A percentile compares a stretch with the other conserved stretches of the same genome.
These are phyloP conservation scores for Neonectria ditissima DNA, from an alignment of 2,329 filamentous ascomycete species.

Conservation along the genomic window DNA sequence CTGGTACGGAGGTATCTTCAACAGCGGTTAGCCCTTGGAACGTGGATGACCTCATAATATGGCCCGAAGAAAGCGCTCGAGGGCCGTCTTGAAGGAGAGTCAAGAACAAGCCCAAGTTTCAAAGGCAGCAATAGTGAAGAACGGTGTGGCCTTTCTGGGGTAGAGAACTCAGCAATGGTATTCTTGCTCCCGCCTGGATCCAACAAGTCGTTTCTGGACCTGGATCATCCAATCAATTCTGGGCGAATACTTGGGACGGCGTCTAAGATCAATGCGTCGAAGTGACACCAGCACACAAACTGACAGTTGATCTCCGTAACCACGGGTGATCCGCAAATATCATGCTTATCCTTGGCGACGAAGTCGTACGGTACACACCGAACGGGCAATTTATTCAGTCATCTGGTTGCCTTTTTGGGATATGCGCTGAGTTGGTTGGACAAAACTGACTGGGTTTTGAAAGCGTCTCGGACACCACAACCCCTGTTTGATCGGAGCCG, in stretches of 20 bases:
- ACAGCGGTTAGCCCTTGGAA: constrained; percentile 34
- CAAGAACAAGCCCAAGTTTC: not conserved
- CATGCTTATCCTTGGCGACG: not conserved
- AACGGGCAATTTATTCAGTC: not conserved
- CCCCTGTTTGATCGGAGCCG: constrained; percentile 36
- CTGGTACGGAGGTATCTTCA: constrained; percentile 24
- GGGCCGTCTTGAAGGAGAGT: not conserved
- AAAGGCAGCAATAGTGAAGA: not conserved
- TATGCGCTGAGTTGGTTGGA: not conserved
- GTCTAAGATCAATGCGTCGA: not conserved
- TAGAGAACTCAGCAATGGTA: not conserved
- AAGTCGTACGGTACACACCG: not conserved
- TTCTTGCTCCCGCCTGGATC: not conserved
- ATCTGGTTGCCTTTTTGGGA: constrained; percentile 1
- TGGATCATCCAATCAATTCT: not conserved
- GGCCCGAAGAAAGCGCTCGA: constrained; percentile 30
- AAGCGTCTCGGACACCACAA: constrained; percentile 37
- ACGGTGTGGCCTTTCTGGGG: not conserved
- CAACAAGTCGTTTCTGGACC: not conserved
- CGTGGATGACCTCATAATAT: constrained; percentile 40
- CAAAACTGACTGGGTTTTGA: constrained; percentile 41
- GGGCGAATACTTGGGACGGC: not conserved
- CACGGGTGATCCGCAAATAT: not conserved
- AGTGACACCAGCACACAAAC: not conserved
- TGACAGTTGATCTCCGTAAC: not conserved